Evolutionary conservation across 352 stramenopile genomes (phyloP), one percentile per base, ranked within the genome.

Genomic region (Pythium chondricola): DNA sequence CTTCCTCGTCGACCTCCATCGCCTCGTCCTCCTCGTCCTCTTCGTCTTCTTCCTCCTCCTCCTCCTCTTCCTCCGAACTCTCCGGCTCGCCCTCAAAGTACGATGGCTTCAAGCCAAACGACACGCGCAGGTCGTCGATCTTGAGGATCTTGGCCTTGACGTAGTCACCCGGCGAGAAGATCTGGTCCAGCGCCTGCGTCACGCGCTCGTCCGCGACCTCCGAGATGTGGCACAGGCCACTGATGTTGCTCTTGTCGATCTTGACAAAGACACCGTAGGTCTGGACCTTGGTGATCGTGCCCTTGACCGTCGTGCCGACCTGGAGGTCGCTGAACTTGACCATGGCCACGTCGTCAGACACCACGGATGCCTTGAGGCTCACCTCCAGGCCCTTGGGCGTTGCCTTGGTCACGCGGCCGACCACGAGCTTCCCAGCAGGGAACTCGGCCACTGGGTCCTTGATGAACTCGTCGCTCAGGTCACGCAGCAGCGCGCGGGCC

Each of bases 121-220:
- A 96, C 25, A 98, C 71, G 31, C 87, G 83, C 29, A 86, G 81
- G 32, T 86, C 65, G 43, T 98, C 88, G 37, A 97, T 86, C 69
- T 97, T 98, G 18, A 98, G 61, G 29, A 98, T 86, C 52, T 98
- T 91, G n/a, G 95, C 83, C 77, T 98, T 98, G 20, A 98, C 93
- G 52, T 97, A 95, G 71, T 98, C 95, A 36, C 94, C 94, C 41
- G 93, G 85, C 36, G 88, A 82, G 61, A 98, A 98, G 26, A 98
- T 72, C 57, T 92, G 77, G 50, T 88, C 81, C 37, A 98, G 67
- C 56, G 82, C 52, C 54, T 97, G 94, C 38, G 92, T 96, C 52
- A 98, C 80, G 46, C 89, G 97, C 45, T 96, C 84, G 51, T 98
- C 95, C 32, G 88, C 94, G 54, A 97, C 84, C 72, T 98, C 93